These are phyloP conservation scores for Phaffia australis DNA, from an alignment of 768 basidiomycete genomes.

Conservation along the genomic window DNA sequence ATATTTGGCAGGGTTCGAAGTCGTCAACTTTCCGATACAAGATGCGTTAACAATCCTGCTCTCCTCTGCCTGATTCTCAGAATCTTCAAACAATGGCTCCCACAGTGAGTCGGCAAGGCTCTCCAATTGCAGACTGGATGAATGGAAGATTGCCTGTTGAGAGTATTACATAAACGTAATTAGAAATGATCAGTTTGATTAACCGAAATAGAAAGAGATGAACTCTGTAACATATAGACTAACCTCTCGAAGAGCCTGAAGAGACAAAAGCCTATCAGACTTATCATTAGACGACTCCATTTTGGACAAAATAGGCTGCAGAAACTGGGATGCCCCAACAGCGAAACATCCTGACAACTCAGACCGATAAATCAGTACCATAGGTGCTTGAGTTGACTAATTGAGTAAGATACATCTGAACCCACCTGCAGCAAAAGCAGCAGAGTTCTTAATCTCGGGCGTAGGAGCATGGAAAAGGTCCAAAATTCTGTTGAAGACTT, in stretches of 20 bases:
- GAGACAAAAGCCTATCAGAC: slow-evolving; percentile 67
- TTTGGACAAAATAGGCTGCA: slow-evolving; percentile 71
- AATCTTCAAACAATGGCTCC: slow-evolving; percentile 83
- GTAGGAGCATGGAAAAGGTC: slow-evolving; percentile 63
- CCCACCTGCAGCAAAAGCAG: slow-evolving; percentile 84
- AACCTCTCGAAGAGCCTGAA: slow-evolving; percentile 90
- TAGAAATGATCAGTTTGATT: background rate
- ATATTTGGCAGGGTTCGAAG: slow-evolving; percentile 79
- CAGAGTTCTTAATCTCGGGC: slow-evolving; percentile 79
- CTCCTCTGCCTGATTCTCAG: slow-evolving; percentile 73
- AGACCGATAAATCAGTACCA: background rate
- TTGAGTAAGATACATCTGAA: background rate
- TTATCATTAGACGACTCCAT: slow-evolving; percentile 50
- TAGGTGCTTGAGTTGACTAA: background rate
- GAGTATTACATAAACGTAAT: background rate
- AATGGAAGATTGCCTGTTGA: slow-evolving; percentile 76
- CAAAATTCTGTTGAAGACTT: slow-evolving; percentile 26
- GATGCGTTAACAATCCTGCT: slow-evolving; percentile 91
- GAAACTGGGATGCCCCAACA: slow-evolving; percentile 79
- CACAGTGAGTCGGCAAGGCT: slow-evolving; percentile 79
- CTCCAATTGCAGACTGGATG: slow-evolving; percentile 70
- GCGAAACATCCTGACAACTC: slow-evolving; percentile 70
- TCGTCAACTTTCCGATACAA: slow-evolving; percentile 88
- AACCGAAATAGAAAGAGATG: background rate
- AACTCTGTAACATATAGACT: slow-evolving; percentile 20